Percentiles rank a stretch among this genome's conserved stretches.
These are phyloP conservation scores for Trifolium repens DNA, from an alignment of 306 rosid species.

Conservation along the genomic window DNA sequence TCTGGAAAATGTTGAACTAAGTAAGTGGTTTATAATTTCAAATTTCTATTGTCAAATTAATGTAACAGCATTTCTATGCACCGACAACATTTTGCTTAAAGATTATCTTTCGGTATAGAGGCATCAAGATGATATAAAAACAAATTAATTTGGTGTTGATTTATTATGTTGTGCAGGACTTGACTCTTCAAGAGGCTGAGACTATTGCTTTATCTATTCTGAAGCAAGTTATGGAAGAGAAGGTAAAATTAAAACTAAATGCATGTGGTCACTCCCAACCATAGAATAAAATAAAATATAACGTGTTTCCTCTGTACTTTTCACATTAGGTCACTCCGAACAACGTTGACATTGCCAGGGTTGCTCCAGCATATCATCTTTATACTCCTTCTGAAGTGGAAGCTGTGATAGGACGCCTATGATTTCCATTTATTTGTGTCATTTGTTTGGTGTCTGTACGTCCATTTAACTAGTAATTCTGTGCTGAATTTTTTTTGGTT, in stretches of 20 bases:
- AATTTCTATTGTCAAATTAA: neutral
- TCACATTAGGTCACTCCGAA: slow-evolving; percentile 82
- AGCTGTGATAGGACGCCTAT: slow-evolving; percentile 88
- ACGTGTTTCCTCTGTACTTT: slow-evolving; percentile 11
- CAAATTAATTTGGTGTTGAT: slow-evolving; percentile 23
- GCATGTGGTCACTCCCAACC: no score
- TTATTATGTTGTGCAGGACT: slow-evolving; percentile 60
- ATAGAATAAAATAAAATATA: no score
- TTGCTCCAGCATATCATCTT: slow-evolving; percentile 82
- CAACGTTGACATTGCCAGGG: slow-evolving; percentile 96
- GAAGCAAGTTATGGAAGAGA: slow-evolving; percentile 99
- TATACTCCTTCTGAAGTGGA: slow-evolving; percentile 92
- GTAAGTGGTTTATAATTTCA: neutral
- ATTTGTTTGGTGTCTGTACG: slow-evolving; percentile 15
- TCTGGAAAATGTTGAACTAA: slow-evolving; percentile 19
- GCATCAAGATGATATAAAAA: slow-evolving; percentile 25
- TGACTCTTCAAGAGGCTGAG: slow-evolving; percentile 95
- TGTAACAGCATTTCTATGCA: neutral
- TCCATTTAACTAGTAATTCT: slow-evolving; percentile 2
- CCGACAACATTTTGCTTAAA: slow-evolving; percentile 20
- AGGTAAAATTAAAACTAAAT: slow-evolving; percentile 57
- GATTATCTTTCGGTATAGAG: neutral
- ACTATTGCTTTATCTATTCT: slow-evolving; percentile 93
- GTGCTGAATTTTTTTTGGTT: neutral
- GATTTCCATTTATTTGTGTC: slow-evolving; percentile 36